Evolutionary conservation across 768 basidiomycete species (phyloP), one percentile per base, ranked within the genome.

Genomic region (Mrakia hoshinonis): DNA sequence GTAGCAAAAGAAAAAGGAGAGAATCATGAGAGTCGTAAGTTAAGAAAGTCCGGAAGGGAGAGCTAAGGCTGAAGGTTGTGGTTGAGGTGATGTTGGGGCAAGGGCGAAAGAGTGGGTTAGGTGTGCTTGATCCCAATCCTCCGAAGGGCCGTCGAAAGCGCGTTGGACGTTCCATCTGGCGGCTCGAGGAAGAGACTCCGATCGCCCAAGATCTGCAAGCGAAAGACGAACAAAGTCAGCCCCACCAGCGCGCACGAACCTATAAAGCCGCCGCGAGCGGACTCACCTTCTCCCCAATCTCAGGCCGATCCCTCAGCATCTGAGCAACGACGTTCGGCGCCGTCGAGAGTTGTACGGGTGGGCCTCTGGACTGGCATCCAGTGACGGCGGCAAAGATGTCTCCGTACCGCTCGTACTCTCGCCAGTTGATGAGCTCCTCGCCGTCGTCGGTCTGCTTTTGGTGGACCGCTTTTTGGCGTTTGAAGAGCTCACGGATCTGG

Each of bases 301-400:
- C 58, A 18, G 69, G 69, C 26, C 48, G 47, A 24, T 70, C 69
- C 18, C 26, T 51, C 12, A 70, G 38, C 69, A 70, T 70, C 24
- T 22, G n/a, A 13, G 61, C 61, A 6, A 70, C 69, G 24, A 70
- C 36, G 26, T 70, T 70, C 12, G 38, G 7, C 11, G 29, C 36
- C 9, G 9, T 20, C 34, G 48, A 48, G 0, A 38, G 24, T 20
- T 20, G 11, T 0, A 70, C 69, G 6, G 60, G 49, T 4, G 60
- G 63, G 12, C 69, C 69, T 20, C 61, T 18, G 11, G 58, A 38
- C 15, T 70, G 69, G 13, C 31, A 51, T 20, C 31, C 47, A 1
- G 31, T 7, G 60, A 70, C 60, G 6, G 69, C 60, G 18, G 22
- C 15, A 29, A 70, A 60, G 38, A 70, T 24, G 31, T 63, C 48